These are phyloP conservation scores for Astragalus glycyphyllos DNA, from an alignment of 306 rosid species.

Conservation along the genomic window DNA sequence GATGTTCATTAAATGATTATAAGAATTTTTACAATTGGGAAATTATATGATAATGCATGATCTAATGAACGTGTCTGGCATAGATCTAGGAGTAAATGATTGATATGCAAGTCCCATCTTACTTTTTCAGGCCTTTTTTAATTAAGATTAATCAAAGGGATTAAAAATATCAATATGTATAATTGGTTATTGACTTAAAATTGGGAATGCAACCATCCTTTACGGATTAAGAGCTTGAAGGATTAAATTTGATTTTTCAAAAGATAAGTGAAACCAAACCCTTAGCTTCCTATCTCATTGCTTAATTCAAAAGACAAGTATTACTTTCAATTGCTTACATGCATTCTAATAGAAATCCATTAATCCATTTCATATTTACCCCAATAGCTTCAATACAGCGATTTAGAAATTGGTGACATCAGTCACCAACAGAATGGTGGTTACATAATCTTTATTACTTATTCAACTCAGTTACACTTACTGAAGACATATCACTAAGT, in stretches of 20 bases:
- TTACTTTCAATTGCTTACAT: not conserved
- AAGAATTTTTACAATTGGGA: not conserved
- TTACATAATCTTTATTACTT: not conserved
- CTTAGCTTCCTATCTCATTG: not conserved
- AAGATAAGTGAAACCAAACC: not conserved
- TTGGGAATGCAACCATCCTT: conserved; percentile 10
- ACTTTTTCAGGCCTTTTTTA: not conserved
- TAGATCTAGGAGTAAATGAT: conserved; percentile 12
- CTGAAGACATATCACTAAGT: conserved; percentile 10
- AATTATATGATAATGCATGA: conserved; percentile 16
- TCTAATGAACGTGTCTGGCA: not conserved
- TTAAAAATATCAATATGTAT: not conserved
- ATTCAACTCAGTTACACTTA: not conserved
- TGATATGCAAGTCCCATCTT: not conserved
- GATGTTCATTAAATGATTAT: conserved; percentile 12
- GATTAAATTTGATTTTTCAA: not conserved
- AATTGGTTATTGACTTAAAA: not conserved
- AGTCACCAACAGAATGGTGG: not conserved
- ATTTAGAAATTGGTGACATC: conserved; percentile 5
- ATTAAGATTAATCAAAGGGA: not conserved
- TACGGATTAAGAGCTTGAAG: not conserved
- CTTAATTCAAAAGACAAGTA: not conserved
- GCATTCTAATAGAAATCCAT: not conserved
- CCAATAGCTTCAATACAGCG: not conserved
- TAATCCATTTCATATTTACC: not conserved